These are phyloP conservation scores for Xanthoceras sorbifolium DNA, from an alignment of 345 rosid species.

Conservation along the genomic window DNA sequence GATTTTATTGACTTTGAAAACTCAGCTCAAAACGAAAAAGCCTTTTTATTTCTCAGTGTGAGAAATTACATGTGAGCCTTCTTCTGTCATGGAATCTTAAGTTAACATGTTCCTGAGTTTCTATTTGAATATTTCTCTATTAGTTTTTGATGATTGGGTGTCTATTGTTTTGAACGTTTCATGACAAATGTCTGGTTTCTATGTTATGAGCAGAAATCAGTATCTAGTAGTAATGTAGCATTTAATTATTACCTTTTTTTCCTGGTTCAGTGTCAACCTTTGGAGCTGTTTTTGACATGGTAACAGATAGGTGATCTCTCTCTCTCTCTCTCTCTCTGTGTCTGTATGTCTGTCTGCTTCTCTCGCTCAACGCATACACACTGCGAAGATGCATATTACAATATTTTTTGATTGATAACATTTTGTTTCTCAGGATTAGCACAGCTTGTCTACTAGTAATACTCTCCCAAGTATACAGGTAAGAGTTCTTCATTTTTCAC, in stretches of 20 bases:
- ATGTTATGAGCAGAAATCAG: not conserved
- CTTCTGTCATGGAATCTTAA: not conserved
- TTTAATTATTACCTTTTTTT: conserved; percentile 28
- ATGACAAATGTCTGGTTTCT: not conserved
- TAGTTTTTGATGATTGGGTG: not conserved
- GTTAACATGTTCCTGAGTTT: not conserved
- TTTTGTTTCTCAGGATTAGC: conserved; percentile 71
- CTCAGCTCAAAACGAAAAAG: not conserved
- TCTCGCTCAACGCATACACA: not conserved
- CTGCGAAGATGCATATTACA: not conserved
- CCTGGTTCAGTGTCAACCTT: conserved; percentile 76
- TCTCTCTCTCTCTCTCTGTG: conserved; percentile 1
- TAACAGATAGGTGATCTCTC: conserved; percentile 77
- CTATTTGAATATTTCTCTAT: not conserved
- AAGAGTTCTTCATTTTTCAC: conserved; percentile 15
- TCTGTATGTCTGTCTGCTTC: no score
- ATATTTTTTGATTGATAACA: conserved; percentile 11
- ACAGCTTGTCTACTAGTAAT: conserved; percentile 91
- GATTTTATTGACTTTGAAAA: not conserved
- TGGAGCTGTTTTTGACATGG: conserved; percentile 97
- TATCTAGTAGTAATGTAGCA: not conserved
- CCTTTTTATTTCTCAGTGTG: not conserved
- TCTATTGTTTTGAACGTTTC: not conserved
- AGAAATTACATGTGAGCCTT: not conserved
- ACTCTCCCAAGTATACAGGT: conserved; percentile 87